Evolutionary conservation across 1,284 basidiomycete genomes (phyloP).

Genomic region (Stereum hirsutum): DNA sequence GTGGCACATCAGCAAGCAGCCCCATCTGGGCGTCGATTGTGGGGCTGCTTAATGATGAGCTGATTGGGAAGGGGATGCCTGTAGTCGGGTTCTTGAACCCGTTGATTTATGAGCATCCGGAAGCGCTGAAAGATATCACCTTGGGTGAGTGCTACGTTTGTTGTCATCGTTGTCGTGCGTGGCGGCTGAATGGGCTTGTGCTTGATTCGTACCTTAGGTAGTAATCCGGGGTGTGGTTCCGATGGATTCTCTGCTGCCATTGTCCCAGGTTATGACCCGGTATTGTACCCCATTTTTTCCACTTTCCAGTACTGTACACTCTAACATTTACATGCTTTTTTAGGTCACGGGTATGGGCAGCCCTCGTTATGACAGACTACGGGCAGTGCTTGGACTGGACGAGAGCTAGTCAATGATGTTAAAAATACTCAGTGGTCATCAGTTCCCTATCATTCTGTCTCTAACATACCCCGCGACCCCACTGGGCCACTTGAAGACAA

Average conservation of each 20-base stretch:
- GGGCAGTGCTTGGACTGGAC: not conserved
- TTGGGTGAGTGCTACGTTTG: not conserved
- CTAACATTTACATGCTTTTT: not conserved
- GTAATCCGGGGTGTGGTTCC: constrained; percentile 17
- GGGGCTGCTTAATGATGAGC: constrained; percentile 49
- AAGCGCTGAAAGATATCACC: constrained; percentile 51
- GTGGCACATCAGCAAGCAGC: constrained; percentile 52
- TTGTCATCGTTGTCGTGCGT: not conserved
- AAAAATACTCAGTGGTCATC: too few relatives aligned
- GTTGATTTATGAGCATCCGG: constrained; percentile 36
- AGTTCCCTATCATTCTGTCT: too few relatives aligned
- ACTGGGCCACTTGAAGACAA: too few relatives aligned
- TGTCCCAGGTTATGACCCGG: constrained; percentile 28
- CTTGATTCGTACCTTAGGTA: not conserved
- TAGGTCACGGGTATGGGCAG: constrained; percentile 26
- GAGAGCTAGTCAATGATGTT: too few relatives aligned
- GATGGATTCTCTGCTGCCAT: constrained; percentile 23
- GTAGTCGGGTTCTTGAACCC: constrained; percentile 56
- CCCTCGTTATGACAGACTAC: constrained; percentile 22
- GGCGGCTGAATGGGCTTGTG: too few relatives aligned
- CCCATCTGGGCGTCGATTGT: constrained; percentile 53
- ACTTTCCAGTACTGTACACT: constrained; percentile 4
- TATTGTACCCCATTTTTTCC: constrained; percentile 7
- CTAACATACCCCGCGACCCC: too few relatives aligned
- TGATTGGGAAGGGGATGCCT: constrained; percentile 35